Evolutionary conservation across 495 filamentous ascomycete genomes (phyloP).

Genomic region (Penicillium robsamsonii): DNA sequence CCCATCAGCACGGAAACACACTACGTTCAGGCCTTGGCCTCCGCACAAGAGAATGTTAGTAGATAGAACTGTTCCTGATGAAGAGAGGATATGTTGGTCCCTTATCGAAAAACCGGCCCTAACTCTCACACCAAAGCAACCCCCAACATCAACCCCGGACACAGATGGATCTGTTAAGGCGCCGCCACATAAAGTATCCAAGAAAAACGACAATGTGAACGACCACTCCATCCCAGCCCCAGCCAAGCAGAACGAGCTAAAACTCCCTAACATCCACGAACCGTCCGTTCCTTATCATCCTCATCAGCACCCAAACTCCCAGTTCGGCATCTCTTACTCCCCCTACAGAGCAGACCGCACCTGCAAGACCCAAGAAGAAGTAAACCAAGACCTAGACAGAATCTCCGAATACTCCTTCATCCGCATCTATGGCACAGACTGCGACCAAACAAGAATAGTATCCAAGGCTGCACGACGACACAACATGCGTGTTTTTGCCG

Average conservation of each 20-base stretch:
- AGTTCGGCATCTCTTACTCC: conserved; percentile 66
- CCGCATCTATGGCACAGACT: conserved; percentile 80
- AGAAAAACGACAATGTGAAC: neutral
- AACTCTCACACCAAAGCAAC: neutral
- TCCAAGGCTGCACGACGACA: conserved; percentile 55
- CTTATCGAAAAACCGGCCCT: neutral
- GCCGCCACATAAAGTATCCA: neutral
- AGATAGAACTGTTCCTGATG: neutral
- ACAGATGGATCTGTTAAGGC: neutral
- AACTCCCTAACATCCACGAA: neutral
- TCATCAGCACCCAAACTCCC: conserved; percentile 8
- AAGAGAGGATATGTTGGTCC: conserved; percentile 9
- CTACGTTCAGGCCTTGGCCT: conserved; percentile 6
- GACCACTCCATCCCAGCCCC: neutral
- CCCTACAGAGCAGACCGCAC: conserved; percentile 64
- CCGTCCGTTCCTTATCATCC: conserved; percentile 10
- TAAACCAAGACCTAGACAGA: conserved; percentile 61
- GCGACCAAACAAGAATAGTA: conserved; percentile 64
- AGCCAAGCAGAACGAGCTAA: neutral
- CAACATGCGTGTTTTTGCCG: conserved; percentile 67
- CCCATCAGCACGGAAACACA: conserved; percentile 36
- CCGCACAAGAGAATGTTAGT: conserved; percentile 20
- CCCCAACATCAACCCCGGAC: conserved; percentile 1
- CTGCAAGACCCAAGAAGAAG: conserved; percentile 64
- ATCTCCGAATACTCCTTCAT: conserved; percentile 56